These are phyloP conservation scores for Amanita phalloides DNA, from an alignment of 768 basidiomycete genomes.

Conservation along the genomic window DNA sequence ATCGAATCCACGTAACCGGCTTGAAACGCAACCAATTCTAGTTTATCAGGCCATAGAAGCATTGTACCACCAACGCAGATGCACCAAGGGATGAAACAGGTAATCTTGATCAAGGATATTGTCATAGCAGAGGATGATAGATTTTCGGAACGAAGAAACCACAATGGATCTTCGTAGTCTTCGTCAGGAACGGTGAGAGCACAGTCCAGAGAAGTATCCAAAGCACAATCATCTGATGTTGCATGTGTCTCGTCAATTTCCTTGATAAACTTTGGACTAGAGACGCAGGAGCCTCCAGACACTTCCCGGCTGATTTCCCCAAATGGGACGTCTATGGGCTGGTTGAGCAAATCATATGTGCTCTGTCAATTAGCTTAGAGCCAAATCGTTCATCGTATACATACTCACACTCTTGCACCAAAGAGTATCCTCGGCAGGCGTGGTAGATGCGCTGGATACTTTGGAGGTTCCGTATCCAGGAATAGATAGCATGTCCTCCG, in stretches of 20 bases:
- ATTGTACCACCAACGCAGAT: slow-evolving; percentile 31
- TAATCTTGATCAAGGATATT: slow-evolving; percentile 1
- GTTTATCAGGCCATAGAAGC: slow-evolving; percentile 23
- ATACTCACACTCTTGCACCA: not conserved
- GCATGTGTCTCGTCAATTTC: not conserved
- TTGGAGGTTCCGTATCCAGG: not conserved
- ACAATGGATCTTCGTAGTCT: not conserved
- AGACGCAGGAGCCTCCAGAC: not conserved
- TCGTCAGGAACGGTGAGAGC: not conserved
- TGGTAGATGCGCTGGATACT: not conserved
- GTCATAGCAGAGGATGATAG: slow-evolving; percentile 14
- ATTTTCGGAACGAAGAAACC: slow-evolving; percentile 8
- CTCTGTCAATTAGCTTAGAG: not conserved
- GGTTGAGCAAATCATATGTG: slow-evolving; percentile 1
- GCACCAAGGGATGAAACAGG: slow-evolving; percentile 36
- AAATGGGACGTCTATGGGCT: not conserved
- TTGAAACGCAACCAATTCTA: slow-evolving; percentile 26
- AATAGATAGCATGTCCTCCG: not conserved
- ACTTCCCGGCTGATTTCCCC: not conserved
- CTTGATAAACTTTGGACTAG: not conserved
- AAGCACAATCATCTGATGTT: not conserved
- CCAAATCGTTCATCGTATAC: not conserved
- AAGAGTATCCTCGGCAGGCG: not conserved
- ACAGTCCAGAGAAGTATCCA: no score
- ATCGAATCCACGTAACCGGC: slow-evolving; percentile 10